These are phyloP conservation scores for Xerocomellus intermedius DNA, from an alignment of 768 basidiomycete genomes.

Conservation along the genomic window DNA sequence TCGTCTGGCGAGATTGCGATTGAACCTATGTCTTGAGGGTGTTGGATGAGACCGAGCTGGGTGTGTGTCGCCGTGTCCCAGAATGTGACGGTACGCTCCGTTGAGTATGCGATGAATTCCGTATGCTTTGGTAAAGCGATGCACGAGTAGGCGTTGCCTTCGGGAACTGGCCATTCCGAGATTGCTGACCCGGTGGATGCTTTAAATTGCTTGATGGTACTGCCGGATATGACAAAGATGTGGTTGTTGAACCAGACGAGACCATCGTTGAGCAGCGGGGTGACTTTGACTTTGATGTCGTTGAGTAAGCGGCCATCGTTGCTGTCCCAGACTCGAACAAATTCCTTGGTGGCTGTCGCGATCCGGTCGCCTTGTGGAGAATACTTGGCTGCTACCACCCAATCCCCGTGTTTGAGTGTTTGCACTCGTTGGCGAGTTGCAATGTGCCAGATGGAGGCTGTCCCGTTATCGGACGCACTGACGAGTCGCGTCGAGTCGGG, in stretches of 20 bases:
- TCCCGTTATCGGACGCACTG: not conserved
- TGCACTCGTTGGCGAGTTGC: not conserved
- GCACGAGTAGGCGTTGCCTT: fast-evolving
- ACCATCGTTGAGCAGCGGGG: not conserved
- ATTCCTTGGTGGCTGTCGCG: not conserved
- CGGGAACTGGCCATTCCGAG: not conserved
- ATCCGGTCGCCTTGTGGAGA: not conserved
- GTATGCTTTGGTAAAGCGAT: not conserved
- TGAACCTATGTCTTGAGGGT: not conserved
- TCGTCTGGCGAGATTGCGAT: not conserved
- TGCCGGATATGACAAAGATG: not conserved
- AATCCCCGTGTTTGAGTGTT: not conserved
- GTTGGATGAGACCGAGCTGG: not conserved
- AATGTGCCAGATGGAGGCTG: not conserved
- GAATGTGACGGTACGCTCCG: not conserved
- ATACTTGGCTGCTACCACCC: not conserved
- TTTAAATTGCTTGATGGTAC: not conserved
- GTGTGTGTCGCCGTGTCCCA: not conserved
- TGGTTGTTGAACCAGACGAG: not conserved
- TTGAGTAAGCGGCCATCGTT: not conserved
- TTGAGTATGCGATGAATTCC: not conserved
- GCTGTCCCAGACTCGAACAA: not conserved
- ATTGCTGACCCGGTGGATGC: not conserved
- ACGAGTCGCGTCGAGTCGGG: conserved; percentile 1
- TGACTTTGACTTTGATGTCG: not conserved